Evolutionary conservation across 1,284 basidiomycete genomes (phyloP).

Genomic region (Mixia osmundae): DNA sequence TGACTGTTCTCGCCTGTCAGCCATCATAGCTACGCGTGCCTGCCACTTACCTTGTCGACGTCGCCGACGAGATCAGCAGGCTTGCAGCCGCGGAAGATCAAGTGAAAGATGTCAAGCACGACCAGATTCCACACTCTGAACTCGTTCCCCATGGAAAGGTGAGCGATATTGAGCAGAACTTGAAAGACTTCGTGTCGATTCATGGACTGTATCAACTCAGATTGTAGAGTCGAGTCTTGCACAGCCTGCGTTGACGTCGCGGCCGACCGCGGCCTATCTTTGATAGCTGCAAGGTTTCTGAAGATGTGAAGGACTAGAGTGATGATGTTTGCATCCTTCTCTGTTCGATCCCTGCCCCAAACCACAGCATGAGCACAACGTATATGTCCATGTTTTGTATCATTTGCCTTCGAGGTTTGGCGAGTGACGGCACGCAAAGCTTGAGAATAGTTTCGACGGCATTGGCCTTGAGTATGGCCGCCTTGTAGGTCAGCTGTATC

Average conservation of each 20-base stretch:
- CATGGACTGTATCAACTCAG: slow-evolving; percentile 4
- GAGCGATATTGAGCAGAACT: slow-evolving; percentile 56
- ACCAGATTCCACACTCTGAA: slow-evolving; percentile 66
- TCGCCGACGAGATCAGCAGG: slow-evolving; percentile 23
- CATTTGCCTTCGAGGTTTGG: slow-evolving; percentile 21
- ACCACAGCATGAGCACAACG: neutral
- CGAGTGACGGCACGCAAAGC: slow-evolving; percentile 22
- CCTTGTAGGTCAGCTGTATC: slow-evolving; percentile 70
- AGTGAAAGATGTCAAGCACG: slow-evolving; percentile 67
- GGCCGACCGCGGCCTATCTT: slow-evolving; percentile 38
- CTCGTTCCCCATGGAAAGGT: slow-evolving; percentile 45
- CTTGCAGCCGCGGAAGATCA: slow-evolving; percentile 53
- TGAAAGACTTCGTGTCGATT: slow-evolving; percentile 30
- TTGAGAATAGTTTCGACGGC: slow-evolving; percentile 21
- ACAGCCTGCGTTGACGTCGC: slow-evolving; percentile 46
- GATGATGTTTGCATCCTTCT: slow-evolving; percentile 61
- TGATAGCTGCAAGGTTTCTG: slow-evolving; percentile 71
- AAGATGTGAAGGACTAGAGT: slow-evolving; percentile 70
- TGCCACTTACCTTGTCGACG: no score
- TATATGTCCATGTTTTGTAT: no score
- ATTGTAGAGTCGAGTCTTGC: slow-evolving; percentile 48
- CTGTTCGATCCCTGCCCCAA: slow-evolving; percentile 34
- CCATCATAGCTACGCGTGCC: no score
- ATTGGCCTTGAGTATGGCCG: slow-evolving; percentile 19
- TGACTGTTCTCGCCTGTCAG: slow-evolving; percentile 5